Evolutionary conservation across 2,329 filamentous ascomycete species (phyloP).

Genomic region (Xylaria sp.): DNA sequence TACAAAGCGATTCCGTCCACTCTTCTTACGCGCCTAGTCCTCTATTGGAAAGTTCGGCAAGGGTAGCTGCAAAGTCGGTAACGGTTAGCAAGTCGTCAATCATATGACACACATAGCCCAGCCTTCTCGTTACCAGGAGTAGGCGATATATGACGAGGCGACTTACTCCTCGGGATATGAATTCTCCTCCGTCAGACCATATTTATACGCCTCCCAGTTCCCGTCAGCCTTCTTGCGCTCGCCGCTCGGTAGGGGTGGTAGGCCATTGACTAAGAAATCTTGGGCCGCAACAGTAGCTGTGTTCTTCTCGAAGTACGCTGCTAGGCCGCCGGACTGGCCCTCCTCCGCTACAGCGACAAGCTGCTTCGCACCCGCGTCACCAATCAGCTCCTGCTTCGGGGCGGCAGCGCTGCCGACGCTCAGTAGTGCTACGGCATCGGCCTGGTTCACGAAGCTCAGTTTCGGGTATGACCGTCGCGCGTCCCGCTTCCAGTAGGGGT

Average conservation of each 20-base stretch:
- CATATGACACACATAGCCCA: neutral
- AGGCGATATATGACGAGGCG: neutral
- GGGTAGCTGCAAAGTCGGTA: slow-evolving; percentile 60
- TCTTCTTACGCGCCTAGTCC: slow-evolving; percentile 39
- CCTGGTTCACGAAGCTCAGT: slow-evolving; percentile 82
- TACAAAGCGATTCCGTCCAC: slow-evolving; percentile 43
- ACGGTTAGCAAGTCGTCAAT: slow-evolving; percentile 22
- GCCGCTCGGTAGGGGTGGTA: slow-evolving; percentile 89
- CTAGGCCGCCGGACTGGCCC: slow-evolving; percentile 71
- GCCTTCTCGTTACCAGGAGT: neutral
- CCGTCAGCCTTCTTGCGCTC: slow-evolving; percentile 63
- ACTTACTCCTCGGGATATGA: slow-evolving; percentile 78
- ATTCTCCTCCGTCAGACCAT: slow-evolving; percentile 72
- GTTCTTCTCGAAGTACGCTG: slow-evolving; percentile 79
- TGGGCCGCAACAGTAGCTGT: slow-evolving; percentile 53
- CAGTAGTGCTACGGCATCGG: slow-evolving; percentile 86
- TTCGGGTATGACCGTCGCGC: slow-evolving; percentile 82
- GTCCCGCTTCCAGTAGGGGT: slow-evolving; percentile 97
- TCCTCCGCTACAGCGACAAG: slow-evolving; percentile 81
- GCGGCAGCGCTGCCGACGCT: slow-evolving; percentile 82
- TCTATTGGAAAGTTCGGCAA: slow-evolving; percentile 70
- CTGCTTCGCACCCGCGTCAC: slow-evolving; percentile 73
- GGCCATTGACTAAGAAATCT: slow-evolving; percentile 77
- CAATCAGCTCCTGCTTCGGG: slow-evolving; percentile 86
- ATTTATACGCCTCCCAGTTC: slow-evolving; percentile 74